Conservation (phyloP, 1,284 basidiomycete genomes). For the Bjerkandera adusta region DNA sequence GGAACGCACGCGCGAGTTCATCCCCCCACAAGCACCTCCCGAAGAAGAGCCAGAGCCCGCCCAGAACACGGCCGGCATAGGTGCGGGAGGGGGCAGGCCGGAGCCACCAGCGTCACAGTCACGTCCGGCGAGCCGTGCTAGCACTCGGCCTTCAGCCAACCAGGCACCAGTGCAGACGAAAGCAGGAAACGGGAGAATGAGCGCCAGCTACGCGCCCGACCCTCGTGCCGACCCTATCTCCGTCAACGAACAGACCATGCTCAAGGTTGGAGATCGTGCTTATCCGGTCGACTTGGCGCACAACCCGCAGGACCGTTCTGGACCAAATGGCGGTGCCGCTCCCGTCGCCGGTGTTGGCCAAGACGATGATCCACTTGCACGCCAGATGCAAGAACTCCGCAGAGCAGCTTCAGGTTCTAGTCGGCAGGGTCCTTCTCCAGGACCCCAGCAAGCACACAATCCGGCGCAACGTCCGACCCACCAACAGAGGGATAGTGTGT, state of each 20-base stretch:
- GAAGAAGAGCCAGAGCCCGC: conserved; percentile 40
- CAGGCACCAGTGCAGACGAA: conserved; percentile 22
- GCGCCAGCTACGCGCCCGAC: conserved; percentile 36
- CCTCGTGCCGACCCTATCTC: conserved; percentile 55
- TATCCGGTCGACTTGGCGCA: conserved; percentile 64
- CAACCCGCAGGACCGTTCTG: conserved; percentile 41
- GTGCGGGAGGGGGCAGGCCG: conserved; percentile 42
- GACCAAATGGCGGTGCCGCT: conserved; percentile 14
- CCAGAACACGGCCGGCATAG: conserved; percentile 65
- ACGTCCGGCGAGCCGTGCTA: conserved; percentile 29
- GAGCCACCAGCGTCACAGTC: conserved; percentile 27
- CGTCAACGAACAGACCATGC: conserved; percentile 52
- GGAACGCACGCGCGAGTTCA: conserved; percentile 40
- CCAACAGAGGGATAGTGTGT: conserved; percentile 20
- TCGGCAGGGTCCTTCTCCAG: conserved; percentile 53
- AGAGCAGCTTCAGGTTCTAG: conserved; percentile 25
- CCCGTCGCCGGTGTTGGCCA: conserved; percentile 10
- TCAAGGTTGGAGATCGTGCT: conserved; percentile 63
- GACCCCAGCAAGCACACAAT: conserved; percentile 33
- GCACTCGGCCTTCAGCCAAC: conserved; percentile 26
- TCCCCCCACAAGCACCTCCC: conserved; percentile 32
- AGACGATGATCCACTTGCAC: conserved; percentile 60
- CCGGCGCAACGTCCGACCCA: conserved; percentile 14
- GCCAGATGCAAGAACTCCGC: conserved; percentile 48
- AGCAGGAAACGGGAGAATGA: conserved; percentile 9